phyloP scores from a whole-genome alignment of 2,329 filamentous ascomycete genomes.

The Epichloe sp. region DNA sequence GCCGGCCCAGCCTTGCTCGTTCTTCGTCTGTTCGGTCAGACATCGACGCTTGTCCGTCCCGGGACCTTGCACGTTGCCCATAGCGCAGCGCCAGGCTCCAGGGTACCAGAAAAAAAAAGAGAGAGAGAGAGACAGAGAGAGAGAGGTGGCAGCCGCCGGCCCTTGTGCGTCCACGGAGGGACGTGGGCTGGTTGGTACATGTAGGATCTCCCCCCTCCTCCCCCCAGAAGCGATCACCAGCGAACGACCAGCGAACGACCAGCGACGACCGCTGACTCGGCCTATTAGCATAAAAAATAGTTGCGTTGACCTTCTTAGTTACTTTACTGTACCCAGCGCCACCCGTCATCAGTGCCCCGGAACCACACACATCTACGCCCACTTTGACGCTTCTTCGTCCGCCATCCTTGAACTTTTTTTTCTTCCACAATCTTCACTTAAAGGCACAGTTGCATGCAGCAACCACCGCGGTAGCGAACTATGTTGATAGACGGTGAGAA shows the following conservation, averaged over 20 bases:
- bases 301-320: neutral
- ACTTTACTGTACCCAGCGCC: neutral
- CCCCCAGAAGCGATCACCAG: neutral
- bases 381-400: slow-evolving; percentile 1
- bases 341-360: slow-evolving; percentile 2
- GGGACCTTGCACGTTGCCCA: slow-evolving; percentile 2
- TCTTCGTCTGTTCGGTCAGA: neutral
- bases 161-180: neutral
- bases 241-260: neutral
- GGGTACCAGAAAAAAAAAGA: neutral
- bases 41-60: neutral
- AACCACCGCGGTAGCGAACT: slow-evolving; percentile 5
- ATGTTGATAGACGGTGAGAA: slow-evolving; percentile 94
- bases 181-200: neutral
- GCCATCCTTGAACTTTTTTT: neutral
- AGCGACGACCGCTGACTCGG: slow-evolving; percentile 5
- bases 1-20: slow-evolving; percentile 7
- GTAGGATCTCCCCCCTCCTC: neutral
- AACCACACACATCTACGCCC: slow-evolving; percentile 3
- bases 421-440: slow-evolving; percentile 2
- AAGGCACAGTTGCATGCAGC: neutral
- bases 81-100: neutral
- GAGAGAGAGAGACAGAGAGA: no score
- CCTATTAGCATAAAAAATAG: neutral
- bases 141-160: slow-evolving; percentile 1